Conservation (phyloP, 148 eudicot genomes). For the Chenopodium formosanum region DNA sequence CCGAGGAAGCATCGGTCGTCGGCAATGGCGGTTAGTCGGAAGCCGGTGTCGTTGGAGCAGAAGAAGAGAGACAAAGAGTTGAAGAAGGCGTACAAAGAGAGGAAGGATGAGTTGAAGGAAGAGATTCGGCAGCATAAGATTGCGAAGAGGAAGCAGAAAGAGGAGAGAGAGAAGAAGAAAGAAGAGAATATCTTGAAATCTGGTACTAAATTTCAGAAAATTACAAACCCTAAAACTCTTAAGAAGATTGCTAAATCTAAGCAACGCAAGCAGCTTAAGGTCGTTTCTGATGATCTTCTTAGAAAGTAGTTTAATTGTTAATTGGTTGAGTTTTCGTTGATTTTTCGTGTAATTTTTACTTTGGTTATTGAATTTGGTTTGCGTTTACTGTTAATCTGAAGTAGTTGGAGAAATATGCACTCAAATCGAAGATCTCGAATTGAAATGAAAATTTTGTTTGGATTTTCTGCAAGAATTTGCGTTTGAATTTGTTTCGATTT, state of each 20-base stretch:
- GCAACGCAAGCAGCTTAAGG: conserved; percentile 71
- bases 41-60: conserved; percentile 22
- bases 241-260: conserved; percentile 82
- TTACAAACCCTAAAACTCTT: conserved; percentile 77
- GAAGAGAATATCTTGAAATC: conserved; percentile 46
- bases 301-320: conserved; percentile 14
- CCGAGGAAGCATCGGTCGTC: conserved; percentile 57
- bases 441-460: not conserved
- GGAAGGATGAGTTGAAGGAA: conserved; percentile 37
- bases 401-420: not conserved
- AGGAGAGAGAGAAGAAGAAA: conserved; percentile 41
- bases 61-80: conserved; percentile 33
- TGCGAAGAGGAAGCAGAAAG: conserved; percentile 33
- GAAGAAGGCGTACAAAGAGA: conserved; percentile 66
- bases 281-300: conserved; percentile 67
- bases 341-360: not conserved
- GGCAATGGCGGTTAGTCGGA: conserved; percentile 44
- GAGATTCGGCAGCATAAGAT: conserved; percentile 31
- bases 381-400: not conserved
- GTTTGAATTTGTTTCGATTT: not conserved
- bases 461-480: not conserved
- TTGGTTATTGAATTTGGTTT: not conserved
- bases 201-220: conserved; percentile 83
- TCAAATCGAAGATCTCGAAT: not conserved
- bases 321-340: not conserved